Evolutionary conservation across 768 basidiomycete species (phyloP).

Genomic region (Mycena capillaripes): DNA sequence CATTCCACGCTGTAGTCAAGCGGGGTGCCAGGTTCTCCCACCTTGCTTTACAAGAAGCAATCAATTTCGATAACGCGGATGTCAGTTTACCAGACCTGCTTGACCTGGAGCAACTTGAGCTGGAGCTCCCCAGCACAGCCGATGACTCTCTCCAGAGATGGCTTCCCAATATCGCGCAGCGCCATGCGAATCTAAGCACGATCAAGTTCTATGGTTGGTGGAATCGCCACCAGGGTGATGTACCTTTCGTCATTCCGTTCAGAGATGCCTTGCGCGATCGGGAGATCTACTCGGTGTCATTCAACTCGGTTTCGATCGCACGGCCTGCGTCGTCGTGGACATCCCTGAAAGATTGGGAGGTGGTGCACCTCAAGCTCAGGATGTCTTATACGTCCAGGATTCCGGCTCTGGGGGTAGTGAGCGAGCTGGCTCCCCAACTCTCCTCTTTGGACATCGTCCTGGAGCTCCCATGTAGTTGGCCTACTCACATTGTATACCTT

Average conservation of each 20-base stretch:
- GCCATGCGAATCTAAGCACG: not conserved
- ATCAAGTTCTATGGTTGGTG: too few species aligned
- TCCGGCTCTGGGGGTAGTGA: not conserved
- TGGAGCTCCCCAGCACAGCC: not conserved
- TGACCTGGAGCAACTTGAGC: constrained; percentile 1
- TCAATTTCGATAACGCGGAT: not conserved
- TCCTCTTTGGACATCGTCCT: not conserved
- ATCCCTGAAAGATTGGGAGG: constrained; percentile 1
- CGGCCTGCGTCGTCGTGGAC: too few species aligned
- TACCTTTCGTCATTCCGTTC: too few species aligned
- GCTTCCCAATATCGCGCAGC: not conserved
- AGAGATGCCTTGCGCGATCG: too few species aligned
- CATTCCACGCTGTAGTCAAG: too few species aligned
- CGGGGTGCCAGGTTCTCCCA: not conserved
- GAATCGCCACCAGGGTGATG: too few species aligned
- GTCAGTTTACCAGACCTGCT: too few species aligned
- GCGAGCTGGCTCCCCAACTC: not conserved
- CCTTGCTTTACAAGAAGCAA: not conserved
- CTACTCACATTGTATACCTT: not conserved
- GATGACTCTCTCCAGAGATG: not conserved
- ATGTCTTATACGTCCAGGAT: not conserved
- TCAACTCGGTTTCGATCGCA: too few species aligned
- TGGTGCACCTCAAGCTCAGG: not conserved
- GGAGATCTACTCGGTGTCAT: too few species aligned
- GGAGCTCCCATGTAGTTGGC: not conserved